phyloP scores from a whole-genome alignment of 140 eudicot genomes.

The Cichorium intybus region DNA sequence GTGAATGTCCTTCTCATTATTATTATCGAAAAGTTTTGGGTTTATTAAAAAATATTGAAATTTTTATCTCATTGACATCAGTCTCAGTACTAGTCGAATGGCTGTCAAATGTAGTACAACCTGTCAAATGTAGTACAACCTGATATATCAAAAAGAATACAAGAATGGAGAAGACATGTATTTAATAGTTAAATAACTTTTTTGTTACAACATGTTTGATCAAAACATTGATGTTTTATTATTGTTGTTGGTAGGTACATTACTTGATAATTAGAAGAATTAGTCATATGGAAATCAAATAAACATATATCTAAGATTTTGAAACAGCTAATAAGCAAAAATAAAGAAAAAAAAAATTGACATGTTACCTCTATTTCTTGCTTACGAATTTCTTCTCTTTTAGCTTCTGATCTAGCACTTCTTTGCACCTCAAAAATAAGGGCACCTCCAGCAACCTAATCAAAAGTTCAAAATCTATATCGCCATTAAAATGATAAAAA shows the following conservation, averaged over 20 bases:
- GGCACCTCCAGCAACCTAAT: slow-evolving; percentile 70
- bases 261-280: not conserved
- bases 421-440: slow-evolving; percentile 77
- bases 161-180: not conserved
- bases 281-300: not conserved
- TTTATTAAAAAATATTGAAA: too few relatives aligned
- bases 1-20: too few relatives aligned
- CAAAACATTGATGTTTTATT: not conserved
- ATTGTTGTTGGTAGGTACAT: too few relatives aligned
- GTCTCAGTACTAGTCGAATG: too few relatives aligned
- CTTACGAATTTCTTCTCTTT: slow-evolving; percentile 66
- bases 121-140: too few relatives aligned
- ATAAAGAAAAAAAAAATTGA: slow-evolving; percentile 2
- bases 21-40: too few relatives aligned
- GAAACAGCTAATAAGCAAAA: not conserved
- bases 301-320: not conserved
- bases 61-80: too few relatives aligned
- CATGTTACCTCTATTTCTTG: slow-evolving; percentile 63
- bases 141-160: not conserved
- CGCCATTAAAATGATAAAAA: not conserved
- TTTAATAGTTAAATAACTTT: not conserved
- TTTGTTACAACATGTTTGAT: not conserved
- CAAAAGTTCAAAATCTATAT: slow-evolving; percentile 1
- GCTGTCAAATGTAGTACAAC: too few relatives aligned
- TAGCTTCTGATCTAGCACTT: slow-evolving; percentile 78